These are phyloP conservation scores for Oryza nivara DNA, from an alignment of 176 grass and related monocot species.

Conservation along the genomic window DNA sequence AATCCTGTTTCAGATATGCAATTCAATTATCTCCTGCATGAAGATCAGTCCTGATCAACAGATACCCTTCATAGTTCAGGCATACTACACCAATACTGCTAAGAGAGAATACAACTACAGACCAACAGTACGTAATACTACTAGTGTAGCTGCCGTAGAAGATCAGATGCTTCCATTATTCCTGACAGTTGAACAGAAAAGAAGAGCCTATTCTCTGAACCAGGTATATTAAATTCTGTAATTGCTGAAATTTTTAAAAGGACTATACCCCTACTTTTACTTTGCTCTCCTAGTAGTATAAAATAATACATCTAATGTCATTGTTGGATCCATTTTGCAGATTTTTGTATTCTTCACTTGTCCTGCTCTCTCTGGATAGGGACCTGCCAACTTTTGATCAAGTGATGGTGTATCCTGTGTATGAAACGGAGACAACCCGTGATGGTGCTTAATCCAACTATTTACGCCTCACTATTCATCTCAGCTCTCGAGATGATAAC, in stretches of 20 bases:
- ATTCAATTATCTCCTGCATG: background rate
- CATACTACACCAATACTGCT: background rate
- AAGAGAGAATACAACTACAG: background rate
- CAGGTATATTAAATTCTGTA: background rate
- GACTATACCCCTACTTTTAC: too few relatives aligned
- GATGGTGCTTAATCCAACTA: slow-evolving; percentile 19
- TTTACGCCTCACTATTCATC: background rate
- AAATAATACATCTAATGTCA: background rate
- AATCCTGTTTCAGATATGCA: background rate
- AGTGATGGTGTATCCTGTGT: slow-evolving; percentile 18
- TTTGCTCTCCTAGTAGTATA: background rate
- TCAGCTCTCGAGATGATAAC: background rate
- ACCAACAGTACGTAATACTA: background rate
- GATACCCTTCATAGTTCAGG: background rate
- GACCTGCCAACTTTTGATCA: slow-evolving; percentile 13
- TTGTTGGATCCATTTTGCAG: background rate
- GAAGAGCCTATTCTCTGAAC: slow-evolving; percentile 31
- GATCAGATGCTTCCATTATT: slow-evolving; percentile 31
- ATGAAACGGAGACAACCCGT: background rate
- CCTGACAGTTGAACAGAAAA: slow-evolving; percentile 33
- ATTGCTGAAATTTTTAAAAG: background rate
- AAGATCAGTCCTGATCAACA: too few relatives aligned
- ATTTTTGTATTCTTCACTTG: background rate
- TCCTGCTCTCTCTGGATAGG: slow-evolving; percentile 21
- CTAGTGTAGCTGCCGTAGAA: background rate